phyloP scores from a whole-genome alignment of 2,329 filamentous ascomycete species.

The Aspergillus japonicus region DNA sequence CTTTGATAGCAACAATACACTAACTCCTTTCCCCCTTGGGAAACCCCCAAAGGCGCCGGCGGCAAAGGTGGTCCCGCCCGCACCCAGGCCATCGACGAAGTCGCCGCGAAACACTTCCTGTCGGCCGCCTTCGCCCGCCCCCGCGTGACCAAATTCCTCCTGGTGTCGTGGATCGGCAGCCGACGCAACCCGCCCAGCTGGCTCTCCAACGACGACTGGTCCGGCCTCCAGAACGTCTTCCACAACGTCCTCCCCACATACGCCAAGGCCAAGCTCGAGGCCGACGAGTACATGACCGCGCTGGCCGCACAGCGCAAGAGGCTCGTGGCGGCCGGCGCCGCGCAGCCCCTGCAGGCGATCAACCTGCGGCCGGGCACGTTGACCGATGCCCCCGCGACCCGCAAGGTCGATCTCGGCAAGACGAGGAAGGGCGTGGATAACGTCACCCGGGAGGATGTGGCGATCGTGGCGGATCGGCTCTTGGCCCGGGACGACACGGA shows the following conservation, averaged over 20 bases:
- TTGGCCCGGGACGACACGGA: slow-evolving; percentile 49
- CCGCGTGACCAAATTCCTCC: slow-evolving; percentile 54
- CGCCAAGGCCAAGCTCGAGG: slow-evolving; percentile 55
- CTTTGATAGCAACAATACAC: not conserved
- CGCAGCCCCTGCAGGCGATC: slow-evolving; percentile 48
- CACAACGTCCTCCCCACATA: slow-evolving; percentile 52
- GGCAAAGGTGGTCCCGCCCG: slow-evolving; percentile 53
- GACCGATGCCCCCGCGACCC: slow-evolving; percentile 48
- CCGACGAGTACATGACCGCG: slow-evolving; percentile 56
- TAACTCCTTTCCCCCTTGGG: not conserved
- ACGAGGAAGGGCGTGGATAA: slow-evolving; percentile 43
- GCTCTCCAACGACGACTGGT: slow-evolving; percentile 52
- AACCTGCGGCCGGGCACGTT: slow-evolving; percentile 52
- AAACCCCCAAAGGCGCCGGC: slow-evolving; percentile 47
- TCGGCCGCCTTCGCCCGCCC: slow-evolving; percentile 47
- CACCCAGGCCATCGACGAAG: slow-evolving; percentile 54
- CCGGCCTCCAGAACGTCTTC: slow-evolving; percentile 47
- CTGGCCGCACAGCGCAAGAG: slow-evolving; percentile 37
- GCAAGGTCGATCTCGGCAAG: slow-evolving; percentile 51
- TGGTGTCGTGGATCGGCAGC: slow-evolving; percentile 55
- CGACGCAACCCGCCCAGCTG: slow-evolving; percentile 50
- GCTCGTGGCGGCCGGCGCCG: slow-evolving; percentile 10
- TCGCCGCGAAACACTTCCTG: slow-evolving; percentile 57
- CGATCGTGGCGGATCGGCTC: slow-evolving; percentile 50
- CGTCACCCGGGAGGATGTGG: slow-evolving; percentile 53